Evolutionary conservation across 805 yeast species (phyloP).

Genomic region (Diddensiella santjacobensis): DNA sequence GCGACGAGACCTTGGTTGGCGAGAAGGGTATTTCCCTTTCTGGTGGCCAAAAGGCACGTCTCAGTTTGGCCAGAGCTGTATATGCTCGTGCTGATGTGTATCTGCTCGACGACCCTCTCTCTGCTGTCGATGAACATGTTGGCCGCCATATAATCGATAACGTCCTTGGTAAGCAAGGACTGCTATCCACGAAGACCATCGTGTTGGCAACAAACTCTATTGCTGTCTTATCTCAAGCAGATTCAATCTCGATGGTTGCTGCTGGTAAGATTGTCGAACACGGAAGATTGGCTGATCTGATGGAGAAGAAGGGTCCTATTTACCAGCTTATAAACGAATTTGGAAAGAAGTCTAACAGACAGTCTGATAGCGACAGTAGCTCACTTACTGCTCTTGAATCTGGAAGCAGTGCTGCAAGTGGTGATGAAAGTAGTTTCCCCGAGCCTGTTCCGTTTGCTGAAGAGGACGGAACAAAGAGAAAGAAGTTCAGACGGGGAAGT

Average conservation of each 20-base stretch:
- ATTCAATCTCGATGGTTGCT: conserved; percentile 61
- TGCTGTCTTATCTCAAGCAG: conserved; percentile 73
- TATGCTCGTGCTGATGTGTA: conserved; percentile 65
- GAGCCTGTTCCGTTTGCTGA: conserved; percentile 9
- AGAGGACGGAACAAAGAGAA: not conserved
- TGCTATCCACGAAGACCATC: conserved; percentile 68
- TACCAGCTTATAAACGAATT: conserved; percentile 25
- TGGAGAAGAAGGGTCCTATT: conserved; percentile 25
- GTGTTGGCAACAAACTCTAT: conserved; percentile 85
- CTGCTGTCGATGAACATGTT: conserved; percentile 85
- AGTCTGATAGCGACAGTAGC: conserved; percentile 16
- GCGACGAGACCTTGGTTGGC: conserved; percentile 77
- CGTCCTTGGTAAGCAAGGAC: conserved; percentile 78
- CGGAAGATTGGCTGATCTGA: conserved; percentile 31
- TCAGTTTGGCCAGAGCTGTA: conserved; percentile 74
- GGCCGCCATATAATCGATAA: conserved; percentile 73
- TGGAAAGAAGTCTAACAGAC: conserved; percentile 22
- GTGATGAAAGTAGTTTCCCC: not conserved
- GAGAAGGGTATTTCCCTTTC: conserved; percentile 81
- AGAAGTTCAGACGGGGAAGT: conserved; percentile 23
- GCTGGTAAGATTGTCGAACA: conserved; percentile 41
- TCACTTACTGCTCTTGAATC: conserved; percentile 11
- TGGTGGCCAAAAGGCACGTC: conserved; percentile 88
- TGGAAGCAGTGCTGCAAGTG: conserved; percentile 1
- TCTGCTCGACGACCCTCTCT: conserved; percentile 71